Conservation (phyloP, 805 yeast species). For the Wickerhamomyces ciferrii region DNA sequence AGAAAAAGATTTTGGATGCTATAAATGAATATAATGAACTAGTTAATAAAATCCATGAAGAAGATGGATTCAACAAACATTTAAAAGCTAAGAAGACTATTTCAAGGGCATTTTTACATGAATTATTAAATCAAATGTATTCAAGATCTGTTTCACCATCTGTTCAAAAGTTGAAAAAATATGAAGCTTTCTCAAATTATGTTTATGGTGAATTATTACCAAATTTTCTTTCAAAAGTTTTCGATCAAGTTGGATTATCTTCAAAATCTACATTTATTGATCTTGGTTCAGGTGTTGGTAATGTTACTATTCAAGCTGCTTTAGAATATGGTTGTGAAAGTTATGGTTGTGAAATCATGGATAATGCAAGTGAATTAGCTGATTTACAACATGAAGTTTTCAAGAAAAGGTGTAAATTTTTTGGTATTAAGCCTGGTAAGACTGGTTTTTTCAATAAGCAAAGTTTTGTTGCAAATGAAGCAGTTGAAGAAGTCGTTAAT, state of each 20-base stretch:
- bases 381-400: conserved; percentile 55
- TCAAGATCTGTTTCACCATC: conserved; percentile 76
- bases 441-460: conserved; percentile 56
- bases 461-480: conserved; percentile 64
- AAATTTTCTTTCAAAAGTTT: conserved; percentile 61
- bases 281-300: conserved; percentile 93
- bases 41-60: conserved; percentile 29
- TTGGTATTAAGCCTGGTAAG: conserved; percentile 58
- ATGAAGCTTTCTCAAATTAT: conserved; percentile 83
- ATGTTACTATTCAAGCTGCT: conserved; percentile 85
- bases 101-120: conserved; percentile 50
- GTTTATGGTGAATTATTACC: conserved; percentile 93
- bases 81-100: conserved; percentile 25
- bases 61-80: conserved; percentile 25
- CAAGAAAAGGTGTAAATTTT: conserved; percentile 47
- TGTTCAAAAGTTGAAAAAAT: conserved; percentile 54
- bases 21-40: conserved; percentile 41
- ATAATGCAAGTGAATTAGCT: conserved; percentile 69
- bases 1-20: conserved; percentile 21
- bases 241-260: conserved; percentile 49
- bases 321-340: conserved; percentile 78
- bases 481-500: conserved; percentile 48
- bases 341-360: conserved; percentile 90
- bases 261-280: conserved; percentile 67
- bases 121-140: conserved; percentile 67